phyloP scores from a whole-genome alignment of 1,139 yeast species.

The Protomyces inouyei region DNA sequence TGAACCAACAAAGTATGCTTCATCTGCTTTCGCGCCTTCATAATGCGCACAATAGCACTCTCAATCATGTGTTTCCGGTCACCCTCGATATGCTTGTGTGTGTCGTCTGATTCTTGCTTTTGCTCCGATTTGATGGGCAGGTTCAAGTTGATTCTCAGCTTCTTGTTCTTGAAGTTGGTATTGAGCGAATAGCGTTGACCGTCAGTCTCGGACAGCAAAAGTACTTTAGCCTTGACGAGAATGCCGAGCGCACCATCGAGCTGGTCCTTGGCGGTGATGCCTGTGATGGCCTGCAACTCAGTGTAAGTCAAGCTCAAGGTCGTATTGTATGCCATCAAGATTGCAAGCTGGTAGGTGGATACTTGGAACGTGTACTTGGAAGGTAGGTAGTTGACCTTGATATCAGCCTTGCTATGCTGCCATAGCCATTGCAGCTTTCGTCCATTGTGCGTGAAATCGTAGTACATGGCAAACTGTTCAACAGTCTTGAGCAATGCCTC shows the following conservation, averaged over 20 bases:
- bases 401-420: constrained; percentile 90
- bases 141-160: constrained; percentile 77
- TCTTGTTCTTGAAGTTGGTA: constrained; percentile 77
- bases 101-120: constrained; percentile 72
- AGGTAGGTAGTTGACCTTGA: constrained; percentile 79
- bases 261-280: constrained; percentile 53
- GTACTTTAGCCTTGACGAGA: constrained; percentile 69
- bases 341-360: constrained; percentile 80
- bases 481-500: constrained; percentile 60
- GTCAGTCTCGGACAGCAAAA: constrained; percentile 51
- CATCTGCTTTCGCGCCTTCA: constrained; percentile 58
- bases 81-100: constrained; percentile 79
- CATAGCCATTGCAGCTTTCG: constrained; percentile 92
- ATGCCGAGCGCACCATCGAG: constrained; percentile 74
- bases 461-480: constrained; percentile 62
- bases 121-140: constrained; percentile 74
- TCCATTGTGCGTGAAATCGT: constrained; percentile 73
- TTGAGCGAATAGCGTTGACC: constrained; percentile 54
- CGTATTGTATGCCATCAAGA: constrained; percentile 73
- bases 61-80: constrained; percentile 80
- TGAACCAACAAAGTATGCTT: constrained; percentile 76
- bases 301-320: constrained; percentile 54
- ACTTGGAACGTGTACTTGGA: constrained; percentile 76
- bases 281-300: constrained; percentile 63
- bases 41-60: constrained; percentile 91